Evolutionary conservation across 2,329 filamentous ascomycete species (phyloP), one percentile per base, ranked within the genome.

Genomic region (Trichoderma sp.): DNA sequence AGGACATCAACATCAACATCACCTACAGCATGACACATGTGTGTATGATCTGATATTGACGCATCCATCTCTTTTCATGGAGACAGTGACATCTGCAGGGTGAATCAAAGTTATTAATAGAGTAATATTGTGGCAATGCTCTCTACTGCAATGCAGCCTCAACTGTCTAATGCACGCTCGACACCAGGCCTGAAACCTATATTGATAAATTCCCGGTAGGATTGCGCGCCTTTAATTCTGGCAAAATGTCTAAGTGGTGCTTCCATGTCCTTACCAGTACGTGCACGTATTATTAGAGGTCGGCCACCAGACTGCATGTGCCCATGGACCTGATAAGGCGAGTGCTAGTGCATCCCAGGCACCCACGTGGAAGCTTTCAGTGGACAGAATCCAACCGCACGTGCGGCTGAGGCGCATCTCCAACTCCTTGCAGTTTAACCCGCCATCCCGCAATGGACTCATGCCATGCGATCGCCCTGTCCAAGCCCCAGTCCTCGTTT

Each of bases 331-430:
- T 21, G 45, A 31, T 18, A 29, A 29, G 41, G 14, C 14, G 24
- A 27, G 5, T 35, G 33, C 7, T 31, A 50, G 69, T 35, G 56
- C 24, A 38, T 4, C 8, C 33, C 24, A 41, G 27, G 27, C 69
- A 38, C 59, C 59, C 69, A 72, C 69, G 69, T 72, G 69, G 38
- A 64, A 50, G 69, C 59, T 14, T 64, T 64, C 33, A 72, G 59
- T 72, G 69, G 69, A 9, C 59, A 50, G 24, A 45, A 64, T 14
- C 38, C 38, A 72, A 53, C 38, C 59, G 27, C 69, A 6, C n/a
- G 38, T 72, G 69, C 59, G 69, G 69, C 69, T 72, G 59, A 72
- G 27, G 33, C 56, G 68, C 68, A 62, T 45, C 16, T 62, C 67
- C 38, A 45, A 29, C 53, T 38, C 35, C 14, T 56, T 35, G 18